A percentile compares a stretch with the other conserved stretches of the same genome.
phyloP scores from a whole-genome alignment of 441 rosid species.

The Dalechampia spathulata region DNA sequence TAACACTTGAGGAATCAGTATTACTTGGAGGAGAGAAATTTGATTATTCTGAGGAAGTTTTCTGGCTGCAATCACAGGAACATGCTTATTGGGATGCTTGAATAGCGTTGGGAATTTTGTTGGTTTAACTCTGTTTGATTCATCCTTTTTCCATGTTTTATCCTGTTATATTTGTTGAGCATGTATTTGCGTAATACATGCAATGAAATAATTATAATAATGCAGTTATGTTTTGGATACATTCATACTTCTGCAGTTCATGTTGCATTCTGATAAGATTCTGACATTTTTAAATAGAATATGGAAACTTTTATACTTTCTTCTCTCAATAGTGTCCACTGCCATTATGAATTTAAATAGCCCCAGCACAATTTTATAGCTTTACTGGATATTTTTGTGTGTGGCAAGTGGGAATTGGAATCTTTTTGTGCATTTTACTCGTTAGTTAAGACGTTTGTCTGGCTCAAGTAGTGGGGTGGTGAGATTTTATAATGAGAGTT shows the following conservation, averaged over 20 bases:
- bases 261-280: not conserved
- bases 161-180: no score
- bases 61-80: not conserved
- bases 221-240: not conserved
- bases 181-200: not conserved
- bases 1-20: not conserved
- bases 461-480: not conserved
- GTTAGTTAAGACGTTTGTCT: no score
- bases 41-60: not conserved
- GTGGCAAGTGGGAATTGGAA: not conserved
- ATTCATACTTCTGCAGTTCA: not conserved
- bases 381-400: not conserved
- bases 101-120: not conserved
- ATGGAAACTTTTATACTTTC: not conserved
- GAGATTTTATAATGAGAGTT: no score
- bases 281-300: no score
- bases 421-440: not conserved
- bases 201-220: not conserved
- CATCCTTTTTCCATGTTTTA: no score
- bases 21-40: not conserved
- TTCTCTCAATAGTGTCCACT: not conserved
- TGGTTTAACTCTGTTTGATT: not conserved
- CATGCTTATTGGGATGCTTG: not conserved
- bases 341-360: not conserved
- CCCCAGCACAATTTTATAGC: not conserved